Evolutionary conservation across 1,284 basidiomycete genomes (phyloP).

Genomic region (Apiotrichum gracile): DNA sequence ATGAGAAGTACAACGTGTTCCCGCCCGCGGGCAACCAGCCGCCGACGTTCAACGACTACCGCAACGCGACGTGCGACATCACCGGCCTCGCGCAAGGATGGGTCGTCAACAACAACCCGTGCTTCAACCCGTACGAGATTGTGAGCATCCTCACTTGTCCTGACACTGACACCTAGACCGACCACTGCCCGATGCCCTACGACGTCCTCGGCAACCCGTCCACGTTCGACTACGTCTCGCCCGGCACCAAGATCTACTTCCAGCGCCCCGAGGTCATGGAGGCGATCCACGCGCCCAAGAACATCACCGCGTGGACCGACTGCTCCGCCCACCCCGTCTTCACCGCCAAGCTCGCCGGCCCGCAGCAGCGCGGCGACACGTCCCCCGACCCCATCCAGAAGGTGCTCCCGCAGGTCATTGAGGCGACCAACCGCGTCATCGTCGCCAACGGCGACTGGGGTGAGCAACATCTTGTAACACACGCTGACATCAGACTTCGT

Average conservation of each 20-base stretch:
- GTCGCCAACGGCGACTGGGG: neutral
- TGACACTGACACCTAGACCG: neutral
- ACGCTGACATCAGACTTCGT: slow-evolving; percentile 20
- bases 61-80: slow-evolving; percentile 55
- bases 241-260: slow-evolving; percentile 53
- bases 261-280: slow-evolving; percentile 62
- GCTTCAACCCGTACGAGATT: slow-evolving; percentile 69
- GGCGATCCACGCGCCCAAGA: slow-evolving; percentile 61
- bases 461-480: neutral
- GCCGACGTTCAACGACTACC: slow-evolving; percentile 22
- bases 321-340: slow-evolving; percentile 60
- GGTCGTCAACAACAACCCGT: slow-evolving; percentile 60
- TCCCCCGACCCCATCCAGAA: slow-evolving; percentile 54
- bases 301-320: slow-evolving; percentile 59
- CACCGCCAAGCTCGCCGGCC: slow-evolving; percentile 35
- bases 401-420: slow-evolving; percentile 36
- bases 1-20: slow-evolving; percentile 56
- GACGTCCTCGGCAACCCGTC: slow-evolving; percentile 71
- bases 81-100: slow-evolving; percentile 61
- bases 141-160: slow-evolving; percentile 36
- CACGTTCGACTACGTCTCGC: slow-evolving; percentile 21
- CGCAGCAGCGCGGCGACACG: slow-evolving; percentile 47
- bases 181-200: slow-evolving; percentile 56
- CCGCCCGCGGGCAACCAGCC: slow-evolving; percentile 54
- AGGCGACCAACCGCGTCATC: slow-evolving; percentile 57